Base-by-base conservation (phyloP, 257 asterid genomes). In the Cruciata laevipes region DNA sequence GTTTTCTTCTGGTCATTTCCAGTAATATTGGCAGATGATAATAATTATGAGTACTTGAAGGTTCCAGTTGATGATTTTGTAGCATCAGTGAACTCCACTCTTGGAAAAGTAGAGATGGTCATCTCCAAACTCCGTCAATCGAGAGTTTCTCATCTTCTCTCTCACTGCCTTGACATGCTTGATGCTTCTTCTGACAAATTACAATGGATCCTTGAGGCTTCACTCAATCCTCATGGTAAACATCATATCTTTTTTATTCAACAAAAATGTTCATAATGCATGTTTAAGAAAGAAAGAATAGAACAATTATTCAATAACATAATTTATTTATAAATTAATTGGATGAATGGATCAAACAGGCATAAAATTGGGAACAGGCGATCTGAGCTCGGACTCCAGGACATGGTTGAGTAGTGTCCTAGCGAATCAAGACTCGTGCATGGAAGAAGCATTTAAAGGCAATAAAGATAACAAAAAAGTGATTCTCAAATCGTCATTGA, bases 101-200 rank as follows among this genome's bases (percentile, higher is more conserved):
- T 88, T 0, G 77, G 55, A 14, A 65, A 72, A 3, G 59, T 86
- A 38, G 69, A 67, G 61, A 69, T 79, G 44, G 86, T 83, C 7
- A 81, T 67, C 13, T 70, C 89, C 23, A 71, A 65, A 51, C 81
- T 81, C 73, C 70, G 72, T n/a, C 75, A 79, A 79, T n/a, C 5
- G 71, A 6, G 87, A 73, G 73, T 77, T n/a, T 75, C 78, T 3
- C 76, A 75, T 53, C 89, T 91, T 31, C 72, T 83, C 23, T 67
- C 87, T 27, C 86, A 86, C 17, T 88, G 96, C 75, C 90, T 83
- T 16, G 91, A 86, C 67, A 69, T 88, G 77, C 83, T 88, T 77
- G 94, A 86, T 69, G 77, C 80, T 8, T 88, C 96, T 0, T 73
- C 78, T 14, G 89, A 88, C 70, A 87, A 84, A 63, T 59, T 88